Base-by-base conservation (phyloP, 73 alveolate genomes). In the Blepharisma japonicum region DNA sequence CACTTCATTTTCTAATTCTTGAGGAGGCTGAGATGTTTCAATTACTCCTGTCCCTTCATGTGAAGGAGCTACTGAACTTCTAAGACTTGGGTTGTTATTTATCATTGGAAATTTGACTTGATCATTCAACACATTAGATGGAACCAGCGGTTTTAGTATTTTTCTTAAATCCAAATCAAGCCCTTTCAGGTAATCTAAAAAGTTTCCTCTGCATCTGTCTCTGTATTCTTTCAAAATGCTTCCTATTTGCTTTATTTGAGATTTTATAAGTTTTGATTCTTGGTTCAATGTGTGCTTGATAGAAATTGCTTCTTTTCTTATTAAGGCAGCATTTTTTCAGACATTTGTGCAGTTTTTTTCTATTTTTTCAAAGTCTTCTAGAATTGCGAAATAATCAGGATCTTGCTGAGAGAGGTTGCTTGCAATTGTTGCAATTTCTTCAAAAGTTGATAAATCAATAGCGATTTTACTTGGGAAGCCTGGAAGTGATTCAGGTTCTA, bases 121-220 rank as follows among this genome's bases (percentile, higher is more conserved):
- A 8, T 61, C 74, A 14, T 61, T 61, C 5, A 61, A 14, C 3
- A 61, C 74, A 18, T n/a, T 14, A 61, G 74, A 61, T 5, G 74
- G 74, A 1, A 61, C 74, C 0, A 61, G 23, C 2, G 74, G 74
- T 25, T 61, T 61, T 61, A 61, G 5, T 14, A 61, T 61, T 25
- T 61, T 61, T 25, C 74, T 0, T 2, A 61, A 25, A 25, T 61
- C 74, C 14, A 61, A 8, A 25, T 61, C 74, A 61, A 61, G 14
- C 23, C 74, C 74, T 61, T 61, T 61, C 46, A 61, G 23, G 23
- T 61, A 61, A 25, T 61, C 74, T 39, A 61, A 25, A 61, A 61
- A 61, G 23, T 11, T 18, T n/a, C 47, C 11, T 39, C 23, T n/a
- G 47, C 74, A 61, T 18, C 74, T n/a, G 23, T 14, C 23, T 61